These are phyloP conservation scores for Geranomyces michiganensis DNA, from an alignment of 192 early-diverging fungal species.

Conservation along the genomic window DNA sequence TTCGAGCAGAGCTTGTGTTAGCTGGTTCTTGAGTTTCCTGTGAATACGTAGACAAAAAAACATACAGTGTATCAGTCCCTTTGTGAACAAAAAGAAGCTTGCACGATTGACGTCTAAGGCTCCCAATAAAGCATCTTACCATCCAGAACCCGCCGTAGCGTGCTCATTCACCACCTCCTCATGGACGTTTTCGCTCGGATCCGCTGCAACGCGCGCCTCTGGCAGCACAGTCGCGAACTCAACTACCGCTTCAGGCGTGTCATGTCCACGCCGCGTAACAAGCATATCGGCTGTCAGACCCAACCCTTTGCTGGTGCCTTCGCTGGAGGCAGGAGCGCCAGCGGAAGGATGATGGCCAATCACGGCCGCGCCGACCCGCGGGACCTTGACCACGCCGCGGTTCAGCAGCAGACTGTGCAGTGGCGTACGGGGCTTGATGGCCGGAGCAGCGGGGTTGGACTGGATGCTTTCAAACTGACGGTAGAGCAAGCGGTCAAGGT, in stretches of 20 bases:
- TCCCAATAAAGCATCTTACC: not conserved
- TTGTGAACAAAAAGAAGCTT: too few species aligned
- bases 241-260: too few species aligned
- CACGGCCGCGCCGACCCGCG: not conserved
- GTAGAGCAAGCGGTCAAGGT: not conserved
- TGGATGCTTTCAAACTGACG: not conserved
- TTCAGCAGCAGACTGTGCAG: conserved; percentile 18
- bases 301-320: not conserved
- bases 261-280: conserved; percentile 1
- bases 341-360: not conserved
- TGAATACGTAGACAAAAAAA: not conserved
- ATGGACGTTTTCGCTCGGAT: not conserved
- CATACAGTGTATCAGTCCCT: too few species aligned
- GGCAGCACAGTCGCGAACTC: too few species aligned
- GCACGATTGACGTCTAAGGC: too few species aligned
- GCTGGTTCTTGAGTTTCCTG: conserved; percentile 23
- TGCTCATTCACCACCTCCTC: not conserved
- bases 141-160: not conserved
- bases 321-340: not conserved
- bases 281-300: conserved; percentile 25
- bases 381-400: conserved; percentile 16
- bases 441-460: not conserved
- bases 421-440: conserved; percentile 10
- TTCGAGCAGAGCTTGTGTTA: conserved; percentile 8
- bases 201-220: not conserved